These are phyloP conservation scores for Triangularia verruculosa DNA, from an alignment of 2,329 filamentous ascomycete genomes.

Conservation along the genomic window DNA sequence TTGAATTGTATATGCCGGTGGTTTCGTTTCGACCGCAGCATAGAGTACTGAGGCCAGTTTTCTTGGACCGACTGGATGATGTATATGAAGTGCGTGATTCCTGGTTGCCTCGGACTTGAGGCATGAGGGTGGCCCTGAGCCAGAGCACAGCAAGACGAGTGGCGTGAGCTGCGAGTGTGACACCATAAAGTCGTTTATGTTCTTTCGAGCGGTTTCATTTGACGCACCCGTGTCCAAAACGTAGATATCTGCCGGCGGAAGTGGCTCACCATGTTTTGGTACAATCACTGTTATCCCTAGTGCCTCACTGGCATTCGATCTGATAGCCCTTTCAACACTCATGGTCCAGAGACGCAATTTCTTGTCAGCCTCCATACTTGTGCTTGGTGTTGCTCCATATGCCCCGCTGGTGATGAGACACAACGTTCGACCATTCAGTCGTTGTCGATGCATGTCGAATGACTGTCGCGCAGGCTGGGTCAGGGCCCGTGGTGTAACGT, in stretches of 20 bases:
- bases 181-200: background rate
- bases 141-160: constrained; percentile 22
- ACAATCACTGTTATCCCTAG: constrained; percentile 20
- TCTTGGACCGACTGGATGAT: constrained; percentile 23
- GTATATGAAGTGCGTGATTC: constrained; percentile 15
- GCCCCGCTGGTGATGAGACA: constrained; percentile 20
- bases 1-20: background rate
- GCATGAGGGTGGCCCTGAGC: constrained; percentile 13
- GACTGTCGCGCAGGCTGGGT: background rate
- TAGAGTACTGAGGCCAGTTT: constrained; percentile 20
- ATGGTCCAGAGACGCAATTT: constrained; percentile 12
- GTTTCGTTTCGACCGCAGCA: constrained; percentile 6
- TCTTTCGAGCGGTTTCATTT: background rate
- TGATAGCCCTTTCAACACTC: constrained; percentile 18
- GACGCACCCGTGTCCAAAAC: constrained; percentile 13
- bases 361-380: background rate
- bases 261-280: constrained; percentile 6
- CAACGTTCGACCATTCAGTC: constrained; percentile 10
- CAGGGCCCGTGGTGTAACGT: background rate
- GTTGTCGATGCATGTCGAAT: background rate
- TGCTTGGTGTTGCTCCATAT: constrained; percentile 1
- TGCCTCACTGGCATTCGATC: constrained; percentile 12
- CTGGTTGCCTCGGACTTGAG: constrained; percentile 7
- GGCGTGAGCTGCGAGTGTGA: constrained; percentile 3
- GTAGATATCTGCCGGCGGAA: constrained; percentile 23